phyloP scores from a whole-genome alignment of 495 filamentous ascomycete species.

The Aspergillus asperescens region DNA sequence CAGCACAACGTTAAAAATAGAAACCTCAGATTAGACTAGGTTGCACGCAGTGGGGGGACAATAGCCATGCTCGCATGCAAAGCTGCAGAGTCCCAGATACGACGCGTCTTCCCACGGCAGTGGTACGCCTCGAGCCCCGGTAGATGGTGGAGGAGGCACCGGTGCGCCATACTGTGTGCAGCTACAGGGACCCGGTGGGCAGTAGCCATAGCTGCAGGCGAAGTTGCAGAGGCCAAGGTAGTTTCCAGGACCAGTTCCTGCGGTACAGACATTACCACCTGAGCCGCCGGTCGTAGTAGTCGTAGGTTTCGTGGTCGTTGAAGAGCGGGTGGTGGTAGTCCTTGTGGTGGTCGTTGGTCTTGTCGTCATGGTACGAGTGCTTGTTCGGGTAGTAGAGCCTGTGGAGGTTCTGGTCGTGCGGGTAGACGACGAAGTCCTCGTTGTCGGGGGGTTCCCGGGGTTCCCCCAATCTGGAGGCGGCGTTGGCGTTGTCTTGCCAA shows the following conservation, averaged over 20 bases:
- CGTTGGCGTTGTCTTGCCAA: conserved; percentile 24
- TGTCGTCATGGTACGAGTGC: conserved; percentile 5
- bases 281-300: conserved; percentile 8
- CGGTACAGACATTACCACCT: conserved; percentile 21
- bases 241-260: conserved; percentile 37
- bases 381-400: conserved; percentile 4
- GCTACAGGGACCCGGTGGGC: conserved; percentile 35
- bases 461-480: conserved; percentile 13
- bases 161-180: conserved; percentile 33
- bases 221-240: conserved; percentile 40
- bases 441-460: not conserved
- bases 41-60: conserved; percentile 38
- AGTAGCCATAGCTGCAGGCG: conserved; percentile 37
- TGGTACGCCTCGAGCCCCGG: conserved; percentile 26
- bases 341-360: conserved; percentile 8
- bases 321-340: conserved; percentile 10
- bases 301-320: not conserved
- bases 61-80: conserved; percentile 38
- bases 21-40: not conserved
- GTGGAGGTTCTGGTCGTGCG: not conserved
- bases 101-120: conserved; percentile 27
- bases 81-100: conserved; percentile 40
- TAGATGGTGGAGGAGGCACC: conserved; percentile 21
- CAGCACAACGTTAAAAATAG: not conserved
- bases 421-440: not conserved